A percentile compares a stretch with the other conserved stretches of the same genome.
These are phyloP conservation scores for Aspergillus floridensis DNA, from an alignment of 2,329 filamentous ascomycete species.

Conservation along the genomic window DNA sequence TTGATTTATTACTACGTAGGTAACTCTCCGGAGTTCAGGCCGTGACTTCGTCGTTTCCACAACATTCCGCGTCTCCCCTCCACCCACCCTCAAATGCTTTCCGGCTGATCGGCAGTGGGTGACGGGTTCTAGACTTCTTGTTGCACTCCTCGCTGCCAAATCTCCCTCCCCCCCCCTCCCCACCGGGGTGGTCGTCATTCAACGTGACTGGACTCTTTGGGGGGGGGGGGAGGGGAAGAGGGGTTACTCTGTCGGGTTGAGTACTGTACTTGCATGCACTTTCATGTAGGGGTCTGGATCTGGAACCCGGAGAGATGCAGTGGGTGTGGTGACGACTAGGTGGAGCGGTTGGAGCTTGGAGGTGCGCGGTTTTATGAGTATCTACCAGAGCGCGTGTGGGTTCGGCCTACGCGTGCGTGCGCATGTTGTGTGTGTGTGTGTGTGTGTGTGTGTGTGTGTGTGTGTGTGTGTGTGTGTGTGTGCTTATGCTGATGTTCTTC, in stretches of 20 bases:
- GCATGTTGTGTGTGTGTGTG: neutral
- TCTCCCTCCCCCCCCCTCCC: neutral
- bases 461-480: neutral
- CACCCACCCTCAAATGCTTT: neutral
- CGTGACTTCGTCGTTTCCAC: neutral
- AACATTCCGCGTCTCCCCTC: neutral
- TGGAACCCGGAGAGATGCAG: no score
- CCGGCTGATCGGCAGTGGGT: slow-evolving; percentile 5
- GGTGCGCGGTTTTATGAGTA: no score
- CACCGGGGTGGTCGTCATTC: neutral
- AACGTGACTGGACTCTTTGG: neutral
- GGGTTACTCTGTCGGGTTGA: no score
- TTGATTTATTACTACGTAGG: no score
- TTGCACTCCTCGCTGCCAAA: neutral
- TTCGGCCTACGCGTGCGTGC: neutral
- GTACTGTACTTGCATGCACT: neutral
- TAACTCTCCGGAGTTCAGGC: no score
- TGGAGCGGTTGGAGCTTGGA: neutral
- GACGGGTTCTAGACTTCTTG: slow-evolving; percentile 6
- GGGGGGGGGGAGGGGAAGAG: no score
- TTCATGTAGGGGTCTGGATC: neutral
- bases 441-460: no score
- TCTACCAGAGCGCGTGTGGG: neutral
- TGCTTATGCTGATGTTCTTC: no score
- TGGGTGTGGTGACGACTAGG: neutral